Evolutionary conservation across 1,139 yeast genomes (phyloP), one percentile per base, ranked within the genome.

Genomic region (Pichia sp.): DNA sequence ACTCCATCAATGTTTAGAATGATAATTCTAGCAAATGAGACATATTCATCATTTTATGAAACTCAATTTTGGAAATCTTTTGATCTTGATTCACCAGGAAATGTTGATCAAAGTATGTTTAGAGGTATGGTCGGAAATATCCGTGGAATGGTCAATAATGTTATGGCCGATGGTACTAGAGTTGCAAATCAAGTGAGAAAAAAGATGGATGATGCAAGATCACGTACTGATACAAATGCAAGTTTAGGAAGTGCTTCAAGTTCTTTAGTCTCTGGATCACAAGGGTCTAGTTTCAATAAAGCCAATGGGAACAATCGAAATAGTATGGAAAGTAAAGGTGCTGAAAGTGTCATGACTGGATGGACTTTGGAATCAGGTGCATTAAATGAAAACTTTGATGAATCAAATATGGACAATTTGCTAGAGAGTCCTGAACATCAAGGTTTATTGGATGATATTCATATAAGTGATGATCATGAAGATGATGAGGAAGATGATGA

Each of bases 1-100:
- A 85, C 85, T 41, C 66, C 89, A 23, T 89, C 97, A 0, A 88
- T 96, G 0, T 91, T 91, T 65, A 70, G 98, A 51, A 91, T 91
- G 98, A 94, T 91, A 2, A 68, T 91, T 4, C 69, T 91, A 14
- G 96, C 97, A 0, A 96, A 89, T 60, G 97, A 88, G 56, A 85
- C 96, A 0, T 81, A 88, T 51, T 97, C 91, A 59, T 66, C 83
- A 31, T 76, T 89, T 50, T 91, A 91, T 61, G 72, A 86, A 28
- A 66, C 69, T 22, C 83, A 89, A 1, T 69, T 82, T 35, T 72
- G 81, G 40, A 61, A 69, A 8, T 76, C 94, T 0, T 72, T 88
- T 38, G 87, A 83, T 53, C 68, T 88, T 31, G 76, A 78, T 31
- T 76, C 77, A 53, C 70, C 40, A 56, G 69, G 73, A 36, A 69